Base-by-base conservation (phyloP, 345 rosid genomes). In the Brassica nigra region DNA sequence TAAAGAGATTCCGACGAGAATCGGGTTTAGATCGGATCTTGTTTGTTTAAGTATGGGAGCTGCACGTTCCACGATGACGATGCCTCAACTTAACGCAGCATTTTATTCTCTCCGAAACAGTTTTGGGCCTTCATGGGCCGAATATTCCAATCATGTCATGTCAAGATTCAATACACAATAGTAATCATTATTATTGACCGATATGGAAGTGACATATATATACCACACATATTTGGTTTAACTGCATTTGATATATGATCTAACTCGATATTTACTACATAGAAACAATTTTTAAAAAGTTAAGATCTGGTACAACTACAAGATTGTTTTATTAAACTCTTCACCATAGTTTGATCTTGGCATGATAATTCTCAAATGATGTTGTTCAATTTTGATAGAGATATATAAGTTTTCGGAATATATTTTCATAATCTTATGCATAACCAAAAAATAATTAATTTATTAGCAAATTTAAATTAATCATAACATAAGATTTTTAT, bases 41-140 rank as follows among this genome's bases (percentile, higher is more conserved):
- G 12, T 57, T 12, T 14, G 27, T 23, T 23, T 23, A 23, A 69
- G 39, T 66, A 39, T 65, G 31, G 54, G 74, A 49, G 82, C 70
- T 70, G 44, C 76, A 78, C 81, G 68, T 57, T 54, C 27, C 58
- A 54, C 59, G 59, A 54, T 64, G 82, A 64, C 52, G 79, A 75
- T 75, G 80, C 83, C 71, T 80, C 59, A 42, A 71, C 63, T 76
- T 70, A 65, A 80, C 83, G 80, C 83, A 80, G 33, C 54, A 65
- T 18, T n/a, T 80, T 29, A 62, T 62, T 62, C 66, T 69, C 83
- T 54, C 29, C 11, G 0, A 2, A 18, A 4, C 8, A 0, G 2
- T 49, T 62, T 62, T 75, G 83, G 76, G 66, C 66, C 68, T 74
- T 54, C 4, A 54, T 80, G 83, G 83, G 75, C 75, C 79, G 20